phyloP scores from a whole-genome alignment of 2,329 filamentous ascomycete species.

The Fusarium floridanum region DNA sequence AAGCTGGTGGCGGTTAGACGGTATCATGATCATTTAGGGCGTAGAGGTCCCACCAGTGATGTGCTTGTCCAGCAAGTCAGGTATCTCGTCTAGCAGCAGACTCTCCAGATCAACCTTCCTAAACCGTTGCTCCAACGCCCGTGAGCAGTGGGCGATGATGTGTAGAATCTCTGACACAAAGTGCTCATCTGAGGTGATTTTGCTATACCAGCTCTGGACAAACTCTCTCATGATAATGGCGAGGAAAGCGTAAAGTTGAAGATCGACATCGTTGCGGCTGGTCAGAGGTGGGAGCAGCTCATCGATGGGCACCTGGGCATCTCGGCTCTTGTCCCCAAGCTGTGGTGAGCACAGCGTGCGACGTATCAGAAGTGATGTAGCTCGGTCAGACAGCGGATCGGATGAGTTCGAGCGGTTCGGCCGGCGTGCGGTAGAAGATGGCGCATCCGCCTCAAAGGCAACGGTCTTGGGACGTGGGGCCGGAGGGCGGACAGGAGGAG shows the following conservation, averaged over 20 bases:
- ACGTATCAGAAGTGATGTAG: conserved; percentile 85
- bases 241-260: conserved; percentile 92
- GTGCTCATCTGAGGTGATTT: conserved; percentile 89
- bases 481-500: conserved; percentile 37
- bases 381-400: conserved; percentile 78
- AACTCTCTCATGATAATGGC: conserved; percentile 91
- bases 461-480: conserved; percentile 42
- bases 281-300: conserved; percentile 91
- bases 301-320: conserved; percentile 71
- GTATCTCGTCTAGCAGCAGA: conserved; percentile 88
- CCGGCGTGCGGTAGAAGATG: conserved; percentile 47
- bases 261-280: conserved; percentile 92
- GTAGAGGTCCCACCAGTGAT: conserved; percentile 72
- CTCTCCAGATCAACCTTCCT: conserved; percentile 86
- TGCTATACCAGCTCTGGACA: conserved; percentile 92
- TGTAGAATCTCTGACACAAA: conserved; percentile 91
- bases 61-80: conserved; percentile 84
- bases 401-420: conserved; percentile 51
- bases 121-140: conserved; percentile 87
- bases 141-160: conserved; percentile 91
- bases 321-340: conserved; percentile 67
- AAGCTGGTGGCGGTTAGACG: conserved; percentile 66
- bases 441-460: conserved; percentile 42
- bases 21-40: not conserved
- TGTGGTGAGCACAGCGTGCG: conserved; percentile 85